A percentile compares a stretch with the other conserved stretches of the same genome.
Conservation (phyloP, 2,329 filamentous ascomycete genomes). For the Pseudophaeomoniella oleicola region DNA sequence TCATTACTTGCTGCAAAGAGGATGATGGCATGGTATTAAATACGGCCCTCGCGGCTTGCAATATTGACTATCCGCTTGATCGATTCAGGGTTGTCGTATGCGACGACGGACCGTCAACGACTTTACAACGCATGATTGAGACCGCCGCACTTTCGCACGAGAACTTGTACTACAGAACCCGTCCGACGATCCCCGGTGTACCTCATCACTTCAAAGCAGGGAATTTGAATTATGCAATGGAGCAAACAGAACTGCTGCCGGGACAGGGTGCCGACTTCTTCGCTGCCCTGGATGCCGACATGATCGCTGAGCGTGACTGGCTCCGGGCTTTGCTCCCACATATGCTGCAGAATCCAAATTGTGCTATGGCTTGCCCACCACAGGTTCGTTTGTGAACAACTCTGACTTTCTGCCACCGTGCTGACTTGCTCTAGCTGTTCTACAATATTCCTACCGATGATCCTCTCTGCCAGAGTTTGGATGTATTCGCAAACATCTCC, state of each 20-base stretch:
- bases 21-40: constrained; percentile 41
- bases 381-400: constrained; percentile 7
- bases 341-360: constrained; percentile 12
- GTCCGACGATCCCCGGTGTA: constrained; percentile 20
- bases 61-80: constrained; percentile 38
- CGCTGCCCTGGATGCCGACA: constrained; percentile 18
- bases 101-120: constrained; percentile 30
- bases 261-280: constrained; percentile 11
- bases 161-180: constrained; percentile 26
- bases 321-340: constrained; percentile 15
- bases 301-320: constrained; percentile 18
- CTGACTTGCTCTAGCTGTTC: constrained; percentile 10
- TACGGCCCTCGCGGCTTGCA: constrained; percentile 36
- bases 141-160: constrained; percentile 11
- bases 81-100: constrained; percentile 39
- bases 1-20: constrained; percentile 43
- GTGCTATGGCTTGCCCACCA: constrained; percentile 13
- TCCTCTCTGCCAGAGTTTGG: constrained; percentile 14
- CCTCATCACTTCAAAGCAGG: constrained; percentile 15
- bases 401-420: too few relatives aligned
- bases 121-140: constrained; percentile 28
- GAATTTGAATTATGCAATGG: constrained; percentile 12
- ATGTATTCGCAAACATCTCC: constrained; percentile 13
- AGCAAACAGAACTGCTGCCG: constrained; percentile 7
- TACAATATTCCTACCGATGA: constrained; percentile 15